Evolutionary conservation across 2,329 filamentous ascomycete species (phyloP).

Genomic region (Ascochyta pisi): DNA sequence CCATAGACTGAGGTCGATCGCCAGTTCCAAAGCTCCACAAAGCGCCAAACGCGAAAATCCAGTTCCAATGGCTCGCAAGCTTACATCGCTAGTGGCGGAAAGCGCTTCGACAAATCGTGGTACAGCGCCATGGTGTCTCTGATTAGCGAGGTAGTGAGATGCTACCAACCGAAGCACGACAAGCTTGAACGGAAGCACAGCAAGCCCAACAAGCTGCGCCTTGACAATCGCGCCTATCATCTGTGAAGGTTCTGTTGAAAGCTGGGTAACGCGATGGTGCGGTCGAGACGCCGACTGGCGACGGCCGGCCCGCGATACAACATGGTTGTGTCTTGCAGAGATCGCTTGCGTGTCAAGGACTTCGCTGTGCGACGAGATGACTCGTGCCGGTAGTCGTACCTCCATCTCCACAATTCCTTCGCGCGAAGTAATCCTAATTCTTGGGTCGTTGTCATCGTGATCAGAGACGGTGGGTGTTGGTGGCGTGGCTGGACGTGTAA

Average conservation of each 20-base stretch:
- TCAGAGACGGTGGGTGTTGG: slow-evolving; percentile 36
- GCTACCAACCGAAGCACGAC: slow-evolving; percentile 42
- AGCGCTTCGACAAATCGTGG: slow-evolving; percentile 20
- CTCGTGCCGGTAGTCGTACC: slow-evolving; percentile 44
- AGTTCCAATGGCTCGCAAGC: slow-evolving; percentile 28
- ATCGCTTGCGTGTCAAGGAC: slow-evolving; percentile 23
- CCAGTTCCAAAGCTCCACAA: slow-evolving; percentile 40
- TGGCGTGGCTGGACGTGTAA: slow-evolving; percentile 30
- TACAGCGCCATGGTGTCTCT: slow-evolving; percentile 1
- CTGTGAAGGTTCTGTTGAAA: slow-evolving; percentile 43
- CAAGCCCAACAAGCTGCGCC: slow-evolving; percentile 40
- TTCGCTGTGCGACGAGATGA: slow-evolving; percentile 40
- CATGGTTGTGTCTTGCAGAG: slow-evolving; percentile 12
- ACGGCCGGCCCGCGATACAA: slow-evolving; percentile 4
- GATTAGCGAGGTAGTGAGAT: slow-evolving; percentile 35
- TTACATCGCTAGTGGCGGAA: slow-evolving; percentile 17
- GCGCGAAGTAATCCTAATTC: slow-evolving; percentile 49
- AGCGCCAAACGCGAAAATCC: slow-evolving; percentile 43
- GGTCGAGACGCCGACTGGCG: slow-evolving; percentile 11
- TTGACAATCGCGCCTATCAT: slow-evolving; percentile 44
- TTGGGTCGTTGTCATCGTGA: slow-evolving; percentile 42
- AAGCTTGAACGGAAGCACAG: slow-evolving; percentile 40
- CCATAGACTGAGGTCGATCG: slow-evolving; percentile 46
- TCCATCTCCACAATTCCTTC: slow-evolving; percentile 50
- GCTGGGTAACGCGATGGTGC: slow-evolving; percentile 45